phyloP scores from a whole-genome alignment of 2,329 filamentous ascomycete genomes.

The Aspergillus costaricaensis region DNA sequence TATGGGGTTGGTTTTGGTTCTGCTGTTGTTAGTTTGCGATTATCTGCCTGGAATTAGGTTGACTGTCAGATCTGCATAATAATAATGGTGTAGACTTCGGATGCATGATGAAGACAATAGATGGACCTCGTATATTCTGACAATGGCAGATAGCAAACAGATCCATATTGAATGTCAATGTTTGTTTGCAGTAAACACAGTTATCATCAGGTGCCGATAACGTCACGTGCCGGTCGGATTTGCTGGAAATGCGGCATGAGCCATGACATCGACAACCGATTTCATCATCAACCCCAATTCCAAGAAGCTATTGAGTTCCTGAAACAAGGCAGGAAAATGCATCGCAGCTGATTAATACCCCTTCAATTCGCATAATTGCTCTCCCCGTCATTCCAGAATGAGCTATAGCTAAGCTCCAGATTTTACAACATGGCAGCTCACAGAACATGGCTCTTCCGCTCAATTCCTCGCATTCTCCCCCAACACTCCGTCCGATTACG shows the following conservation, averaged over 20 bases:
- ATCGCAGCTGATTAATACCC: not conserved
- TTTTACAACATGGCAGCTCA: conserved; percentile 22
- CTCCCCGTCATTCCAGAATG: conserved; percentile 14
- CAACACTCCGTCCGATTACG: conserved; percentile 20
- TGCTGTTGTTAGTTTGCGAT: too few relatives aligned
- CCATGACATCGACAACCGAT: not conserved
- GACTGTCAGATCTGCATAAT: too few relatives aligned
- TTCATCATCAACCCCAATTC: not conserved
- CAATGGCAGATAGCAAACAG: too few relatives aligned
- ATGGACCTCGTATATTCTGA: too few relatives aligned
- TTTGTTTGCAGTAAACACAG: not conserved
- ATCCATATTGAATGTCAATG: too few relatives aligned
- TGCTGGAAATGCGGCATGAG: conserved; percentile 7
- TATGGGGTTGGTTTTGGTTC: too few relatives aligned
- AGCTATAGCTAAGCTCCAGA: conserved; percentile 16
- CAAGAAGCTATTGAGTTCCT: not conserved
- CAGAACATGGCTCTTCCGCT: conserved; percentile 23
- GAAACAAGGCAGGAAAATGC: conserved; percentile 4
- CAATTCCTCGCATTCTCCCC: conserved; percentile 19
- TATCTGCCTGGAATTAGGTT: too few relatives aligned
- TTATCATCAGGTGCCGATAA: conserved; percentile 15
- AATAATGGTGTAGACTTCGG: too few relatives aligned
- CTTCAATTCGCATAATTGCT: not conserved
- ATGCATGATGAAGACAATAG: too few relatives aligned
- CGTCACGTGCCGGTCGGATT: conserved; percentile 4